phyloP scores from a whole-genome alignment of 805 yeast species.

The Priceomyces castillae region DNA sequence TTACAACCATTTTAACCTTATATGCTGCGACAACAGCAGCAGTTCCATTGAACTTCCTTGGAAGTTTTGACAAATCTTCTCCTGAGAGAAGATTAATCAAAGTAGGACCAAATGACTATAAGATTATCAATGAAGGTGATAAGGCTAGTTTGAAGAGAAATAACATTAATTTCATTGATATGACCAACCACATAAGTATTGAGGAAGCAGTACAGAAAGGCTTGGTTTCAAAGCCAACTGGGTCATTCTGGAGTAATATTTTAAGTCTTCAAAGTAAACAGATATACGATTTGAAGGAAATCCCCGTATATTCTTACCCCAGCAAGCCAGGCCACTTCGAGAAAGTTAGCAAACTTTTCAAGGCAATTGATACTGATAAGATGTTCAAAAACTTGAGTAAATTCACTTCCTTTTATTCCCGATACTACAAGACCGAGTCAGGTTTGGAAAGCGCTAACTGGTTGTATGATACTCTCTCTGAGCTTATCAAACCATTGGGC shows the following conservation, averaged over 20 bases:
- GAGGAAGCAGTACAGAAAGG: slow-evolving; percentile 33
- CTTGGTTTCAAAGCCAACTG: slow-evolving; percentile 13
- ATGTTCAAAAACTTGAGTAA: slow-evolving; percentile 55
- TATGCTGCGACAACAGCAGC: slow-evolving; percentile 5
- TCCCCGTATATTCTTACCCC: slow-evolving; percentile 54
- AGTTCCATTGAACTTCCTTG: slow-evolving; percentile 10
- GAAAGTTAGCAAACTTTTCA: slow-evolving; percentile 40
- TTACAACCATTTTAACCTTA: background rate
- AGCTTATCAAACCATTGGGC: slow-evolving; percentile 28
- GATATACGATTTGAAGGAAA: slow-evolving; percentile 18
- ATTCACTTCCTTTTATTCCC: slow-evolving; percentile 67
- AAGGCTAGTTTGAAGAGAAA: slow-evolving; percentile 35
- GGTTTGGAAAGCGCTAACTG: slow-evolving; percentile 73
- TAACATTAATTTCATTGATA: slow-evolving; percentile 61
- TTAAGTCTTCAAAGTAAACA: slow-evolving; percentile 26
- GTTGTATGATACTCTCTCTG: slow-evolving; percentile 52
- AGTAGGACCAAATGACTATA: slow-evolving; percentile 30
- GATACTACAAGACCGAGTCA: slow-evolving; percentile 71
- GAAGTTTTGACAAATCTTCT: background rate
- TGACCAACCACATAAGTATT: slow-evolving; percentile 48
- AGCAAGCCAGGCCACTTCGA: slow-evolving; percentile 30
- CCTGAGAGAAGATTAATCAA: slow-evolving; percentile 28
- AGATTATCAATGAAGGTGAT: slow-evolving; percentile 34
- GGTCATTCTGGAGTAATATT: slow-evolving; percentile 12
- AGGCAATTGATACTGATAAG: slow-evolving; percentile 43